phyloP scores from a whole-genome alignment of 108 stramenopile species.

The Cyclotella baltica region DNA sequence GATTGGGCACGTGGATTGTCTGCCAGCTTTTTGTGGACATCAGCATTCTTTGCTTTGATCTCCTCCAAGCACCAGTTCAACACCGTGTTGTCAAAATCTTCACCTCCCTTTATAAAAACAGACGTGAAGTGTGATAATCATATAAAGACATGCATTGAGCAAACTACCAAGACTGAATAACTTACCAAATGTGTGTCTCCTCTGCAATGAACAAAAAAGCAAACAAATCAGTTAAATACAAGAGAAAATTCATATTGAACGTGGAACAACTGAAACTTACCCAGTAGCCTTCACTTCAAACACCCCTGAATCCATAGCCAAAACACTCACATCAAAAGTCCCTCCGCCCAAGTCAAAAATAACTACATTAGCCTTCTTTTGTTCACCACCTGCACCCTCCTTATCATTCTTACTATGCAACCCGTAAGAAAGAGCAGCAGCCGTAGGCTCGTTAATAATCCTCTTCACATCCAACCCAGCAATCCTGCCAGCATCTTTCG shows the following conservation, averaged over 20 bases:
- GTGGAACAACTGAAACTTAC: not conserved
- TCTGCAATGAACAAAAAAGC: not conserved
- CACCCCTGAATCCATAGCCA: constrained; percentile 70
- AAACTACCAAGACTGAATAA: too few species aligned
- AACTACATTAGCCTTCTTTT: constrained; percentile 66
- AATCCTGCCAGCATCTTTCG: constrained; percentile 82
- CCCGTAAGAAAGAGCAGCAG: constrained; percentile 76
- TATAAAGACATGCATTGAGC: too few species aligned
- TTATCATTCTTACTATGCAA: constrained; percentile 56
- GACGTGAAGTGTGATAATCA: too few species aligned
- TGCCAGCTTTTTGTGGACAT: constrained; percentile 47
- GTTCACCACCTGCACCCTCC: constrained; percentile 19
- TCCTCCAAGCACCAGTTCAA: constrained; percentile 86
- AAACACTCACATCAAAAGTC: constrained; percentile 75
- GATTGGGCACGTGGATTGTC: constrained; percentile 65
- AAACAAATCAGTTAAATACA: not conserved
- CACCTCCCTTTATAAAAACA: too few species aligned
- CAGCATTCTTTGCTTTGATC: constrained; percentile 66
- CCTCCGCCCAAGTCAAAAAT: constrained; percentile 89
- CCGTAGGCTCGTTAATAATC: constrained; percentile 85
- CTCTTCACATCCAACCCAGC: constrained; percentile 68
- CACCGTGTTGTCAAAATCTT: constrained; percentile 92
- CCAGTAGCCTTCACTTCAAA: constrained; percentile 93
- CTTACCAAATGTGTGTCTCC: constrained; percentile 92
- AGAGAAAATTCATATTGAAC: not conserved